Percentiles rank a stretch among this genome's conserved stretches.
Conservation (phyloP, 2,329 filamentous ascomycete species). For the Trichophaea hybrida region DNA sequence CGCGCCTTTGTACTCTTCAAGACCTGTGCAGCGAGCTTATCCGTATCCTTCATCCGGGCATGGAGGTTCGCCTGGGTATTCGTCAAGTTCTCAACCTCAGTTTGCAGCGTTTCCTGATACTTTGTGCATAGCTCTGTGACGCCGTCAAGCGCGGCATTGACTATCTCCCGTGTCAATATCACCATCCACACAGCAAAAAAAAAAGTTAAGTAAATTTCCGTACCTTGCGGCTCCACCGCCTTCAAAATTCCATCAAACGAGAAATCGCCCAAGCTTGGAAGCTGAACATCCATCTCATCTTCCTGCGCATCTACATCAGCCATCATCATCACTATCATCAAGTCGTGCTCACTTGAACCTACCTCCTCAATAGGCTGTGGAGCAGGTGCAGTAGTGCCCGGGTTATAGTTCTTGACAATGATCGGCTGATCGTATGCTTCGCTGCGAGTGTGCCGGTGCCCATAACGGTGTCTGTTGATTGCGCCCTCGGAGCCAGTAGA, state of each 20-base stretch:
- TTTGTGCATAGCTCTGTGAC: conserved; percentile 23
- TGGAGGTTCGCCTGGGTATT: conserved; percentile 24
- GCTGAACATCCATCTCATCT: conserved; percentile 23
- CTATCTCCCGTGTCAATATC: conserved; percentile 6
- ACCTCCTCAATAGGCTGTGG: background rate
- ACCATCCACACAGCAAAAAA: background rate
- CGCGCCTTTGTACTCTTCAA: conserved; percentile 26
- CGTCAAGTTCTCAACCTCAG: conserved; percentile 24
- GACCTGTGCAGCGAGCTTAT: conserved; percentile 23
- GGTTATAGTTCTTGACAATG: conserved; percentile 24
- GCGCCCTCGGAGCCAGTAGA: conserved; percentile 5
- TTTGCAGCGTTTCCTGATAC: conserved; percentile 24
- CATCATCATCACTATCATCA: background rate
- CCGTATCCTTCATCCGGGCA: conserved; percentile 22
- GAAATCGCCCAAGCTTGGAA: conserved; percentile 27
- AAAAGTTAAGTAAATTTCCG: background rate
- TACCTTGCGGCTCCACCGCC: background rate
- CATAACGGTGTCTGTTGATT: conserved; percentile 24
- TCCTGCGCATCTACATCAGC: conserved; percentile 9
- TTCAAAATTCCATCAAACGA: conserved; percentile 27
- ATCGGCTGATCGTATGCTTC: conserved; percentile 21
- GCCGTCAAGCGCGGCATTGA: conserved; percentile 22
- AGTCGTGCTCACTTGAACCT: background rate
- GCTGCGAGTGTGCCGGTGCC: conserved; percentile 23
- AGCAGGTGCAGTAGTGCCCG: conserved; percentile 9